Base-by-base conservation (phyloP, 768 basidiomycete species). In the Lactarius hatsudake region DNA sequence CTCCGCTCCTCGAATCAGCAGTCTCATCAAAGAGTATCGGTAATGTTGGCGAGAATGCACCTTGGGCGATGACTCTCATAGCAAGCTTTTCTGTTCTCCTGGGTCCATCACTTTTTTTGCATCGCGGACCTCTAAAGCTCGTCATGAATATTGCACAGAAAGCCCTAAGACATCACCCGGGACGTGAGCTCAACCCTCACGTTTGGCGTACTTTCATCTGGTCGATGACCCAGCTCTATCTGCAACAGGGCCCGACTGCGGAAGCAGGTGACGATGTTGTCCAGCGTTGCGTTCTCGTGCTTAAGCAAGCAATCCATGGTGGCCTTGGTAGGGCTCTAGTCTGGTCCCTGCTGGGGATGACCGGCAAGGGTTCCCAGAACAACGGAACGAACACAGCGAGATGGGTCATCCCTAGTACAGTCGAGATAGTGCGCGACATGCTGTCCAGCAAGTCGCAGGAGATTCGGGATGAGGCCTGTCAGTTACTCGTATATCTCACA, bases 161-260 rank as follows among this genome's bases (percentile, higher is more conserved):
- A 10, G 57, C 59, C 55, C 30, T 55, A 28, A 61, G 43, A 60
- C 43, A 61, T 56, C 67, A 17, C 36, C 54, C 63, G n/a, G 67
- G 67, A 18, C 67, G 63, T 60, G 67, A 45, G 38, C 54, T 68
- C 42, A 55, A 68, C 67, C 62, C 67, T 23, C 67, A 64, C 17
- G 53, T 68, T 45, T 68, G 67, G 67, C 62, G 62, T 26, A 68
- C 67, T 10, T 68, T 68, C 30, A 68, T 68, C 20, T 68, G 67
- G 67, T 68, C 67, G 28, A 68, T 68, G 67, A 55, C 18, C n/a
- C 62, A 68, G n/a, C 67, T 68, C 32, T 51, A 26, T 64, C 26
- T 18, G 34, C 67, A 61, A 48, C 67, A 43, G 45, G 45, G 26
- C 8, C 58, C 43, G n/a, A 48, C 36, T 32, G 15, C 59, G 10